Conservation (phyloP, 805 yeast genomes). For the Teunomyces atbi region DNA sequence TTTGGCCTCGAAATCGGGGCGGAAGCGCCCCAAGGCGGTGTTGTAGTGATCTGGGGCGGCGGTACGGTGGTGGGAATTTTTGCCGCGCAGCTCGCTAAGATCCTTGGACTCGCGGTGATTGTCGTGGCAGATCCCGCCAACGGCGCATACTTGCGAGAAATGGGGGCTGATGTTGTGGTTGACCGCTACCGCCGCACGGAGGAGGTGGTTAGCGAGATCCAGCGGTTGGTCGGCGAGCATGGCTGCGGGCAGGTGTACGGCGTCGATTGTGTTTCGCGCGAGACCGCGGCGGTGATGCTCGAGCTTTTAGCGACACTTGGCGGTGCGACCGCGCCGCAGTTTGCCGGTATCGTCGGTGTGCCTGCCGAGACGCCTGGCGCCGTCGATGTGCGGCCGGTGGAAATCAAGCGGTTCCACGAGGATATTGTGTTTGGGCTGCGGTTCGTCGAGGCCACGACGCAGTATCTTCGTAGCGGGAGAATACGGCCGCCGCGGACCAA, state of each 20-base stretch:
- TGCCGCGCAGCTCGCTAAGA: conserved; percentile 40
- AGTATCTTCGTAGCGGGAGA: conserved; percentile 3
- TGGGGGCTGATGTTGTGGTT: conserved; percentile 32
- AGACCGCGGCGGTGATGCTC: conserved; percentile 6
- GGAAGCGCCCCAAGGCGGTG: conserved; percentile 4
- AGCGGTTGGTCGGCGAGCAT: conserved; percentile 21
- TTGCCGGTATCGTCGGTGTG: conserved; percentile 24
- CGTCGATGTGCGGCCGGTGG: conserved; percentile 24
- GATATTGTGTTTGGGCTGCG: conserved; percentile 35
- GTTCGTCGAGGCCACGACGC: conserved; percentile 32
- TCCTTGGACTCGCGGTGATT: conserved; percentile 38
- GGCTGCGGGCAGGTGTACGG: conserved; percentile 27
- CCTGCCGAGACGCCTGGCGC: not conserved
- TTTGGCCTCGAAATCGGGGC: conserved; percentile 13
- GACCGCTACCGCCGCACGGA: conserved; percentile 30
- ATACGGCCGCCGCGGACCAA: conserved; percentile 32
- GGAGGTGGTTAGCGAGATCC: conserved; percentile 8
- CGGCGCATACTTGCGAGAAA: conserved; percentile 16
- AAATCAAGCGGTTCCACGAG: conserved; percentile 45
- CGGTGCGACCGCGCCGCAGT: not conserved
- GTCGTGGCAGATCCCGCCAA: conserved; percentile 21
- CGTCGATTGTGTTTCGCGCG: conserved; percentile 45
- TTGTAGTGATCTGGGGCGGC: conserved; percentile 48
- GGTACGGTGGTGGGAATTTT: conserved; percentile 47
- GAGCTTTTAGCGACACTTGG: not conserved